Conservation (phyloP, 805 yeast species). For the Candida ortonii region DNA sequence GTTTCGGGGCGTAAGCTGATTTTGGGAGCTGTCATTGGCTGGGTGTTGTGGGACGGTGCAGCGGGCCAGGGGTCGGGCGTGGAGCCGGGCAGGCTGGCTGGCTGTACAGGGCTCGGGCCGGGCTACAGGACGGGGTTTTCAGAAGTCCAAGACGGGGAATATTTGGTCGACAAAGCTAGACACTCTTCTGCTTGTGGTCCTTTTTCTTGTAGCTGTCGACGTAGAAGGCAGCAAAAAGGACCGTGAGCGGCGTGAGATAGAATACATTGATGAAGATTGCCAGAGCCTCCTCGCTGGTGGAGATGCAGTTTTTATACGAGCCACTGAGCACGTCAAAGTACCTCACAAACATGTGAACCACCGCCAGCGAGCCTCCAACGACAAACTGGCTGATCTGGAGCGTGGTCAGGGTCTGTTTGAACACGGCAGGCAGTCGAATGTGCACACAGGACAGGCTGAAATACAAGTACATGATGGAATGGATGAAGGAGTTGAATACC, state of each 20-base stretch:
- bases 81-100: too few relatives aligned
- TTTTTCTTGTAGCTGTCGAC: conserved; percentile 50
- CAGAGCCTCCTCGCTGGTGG: conserved; percentile 57
- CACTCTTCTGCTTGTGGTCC: conserved; percentile 8
- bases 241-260: conserved; percentile 66
- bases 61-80: too few relatives aligned
- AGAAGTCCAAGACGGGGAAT: too few relatives aligned
- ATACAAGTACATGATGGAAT: conserved; percentile 71
- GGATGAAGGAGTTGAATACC: conserved; percentile 76
- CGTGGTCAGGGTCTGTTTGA: conserved; percentile 60
- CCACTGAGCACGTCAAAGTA: conserved; percentile 50
- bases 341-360: conserved; percentile 58
- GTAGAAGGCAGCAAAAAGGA: conserved; percentile 62
- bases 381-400: conserved; percentile 69
- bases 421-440: conserved; percentile 51
- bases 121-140: too few relatives aligned
- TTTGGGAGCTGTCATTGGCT: too few relatives aligned
- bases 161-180: background rate
- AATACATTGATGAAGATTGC: conserved; percentile 60
- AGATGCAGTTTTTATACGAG: conserved; percentile 47
- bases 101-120: too few relatives aligned
- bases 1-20: too few relatives aligned
- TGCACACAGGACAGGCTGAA: conserved; percentile 59
- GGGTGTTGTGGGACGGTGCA: too few relatives aligned
- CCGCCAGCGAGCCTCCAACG: conserved; percentile 66